phyloP scores from a whole-genome alignment of 176 grass and related monocot species.

The Poa pratensis region DNA sequence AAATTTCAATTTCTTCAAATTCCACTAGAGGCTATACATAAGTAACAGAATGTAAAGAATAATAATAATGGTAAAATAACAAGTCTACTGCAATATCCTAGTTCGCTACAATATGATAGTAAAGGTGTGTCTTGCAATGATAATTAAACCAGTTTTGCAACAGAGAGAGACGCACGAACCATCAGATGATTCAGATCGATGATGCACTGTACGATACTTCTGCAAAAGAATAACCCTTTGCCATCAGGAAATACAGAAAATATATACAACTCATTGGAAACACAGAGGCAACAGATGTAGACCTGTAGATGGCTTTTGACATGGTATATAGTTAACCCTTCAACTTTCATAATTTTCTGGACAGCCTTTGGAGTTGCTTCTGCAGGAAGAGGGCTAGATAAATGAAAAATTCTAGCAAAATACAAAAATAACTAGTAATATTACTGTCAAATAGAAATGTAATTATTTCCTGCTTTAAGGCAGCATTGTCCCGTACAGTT shows the following conservation, averaged over 20 bases:
- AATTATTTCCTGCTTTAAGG: background rate
- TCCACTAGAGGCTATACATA: too few relatives aligned
- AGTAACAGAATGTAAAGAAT: too few relatives aligned
- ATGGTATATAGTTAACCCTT: conserved; percentile 89
- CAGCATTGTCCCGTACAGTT: background rate
- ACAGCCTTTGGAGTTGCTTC: conserved; percentile 91
- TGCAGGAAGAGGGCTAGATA: conserved; percentile 36
- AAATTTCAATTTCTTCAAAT: too few relatives aligned
- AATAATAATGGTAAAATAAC: background rate
- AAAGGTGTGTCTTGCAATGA: background rate
- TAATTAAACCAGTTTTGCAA: conserved; percentile 4
- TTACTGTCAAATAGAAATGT: background rate
- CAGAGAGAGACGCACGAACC: conserved; percentile 49
- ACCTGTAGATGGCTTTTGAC: conserved; percentile 94
- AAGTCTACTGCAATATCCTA: background rate
- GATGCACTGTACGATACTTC: conserved; percentile 68
- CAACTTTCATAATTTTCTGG: conserved; percentile 85
- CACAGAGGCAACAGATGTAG: background rate
- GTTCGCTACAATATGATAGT: background rate
- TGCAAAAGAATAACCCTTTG: conserved; percentile 39
- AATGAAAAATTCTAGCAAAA: conserved; percentile 12
- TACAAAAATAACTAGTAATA: background rate
- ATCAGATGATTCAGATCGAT: conserved; percentile 56
- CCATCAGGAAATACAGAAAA: conserved; percentile 35
- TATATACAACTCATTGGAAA: background rate